These are phyloP conservation scores for Globisporangium abappressorium DNA, from an alignment of 352 stramenopile genomes.

Conservation along the genomic window DNA sequence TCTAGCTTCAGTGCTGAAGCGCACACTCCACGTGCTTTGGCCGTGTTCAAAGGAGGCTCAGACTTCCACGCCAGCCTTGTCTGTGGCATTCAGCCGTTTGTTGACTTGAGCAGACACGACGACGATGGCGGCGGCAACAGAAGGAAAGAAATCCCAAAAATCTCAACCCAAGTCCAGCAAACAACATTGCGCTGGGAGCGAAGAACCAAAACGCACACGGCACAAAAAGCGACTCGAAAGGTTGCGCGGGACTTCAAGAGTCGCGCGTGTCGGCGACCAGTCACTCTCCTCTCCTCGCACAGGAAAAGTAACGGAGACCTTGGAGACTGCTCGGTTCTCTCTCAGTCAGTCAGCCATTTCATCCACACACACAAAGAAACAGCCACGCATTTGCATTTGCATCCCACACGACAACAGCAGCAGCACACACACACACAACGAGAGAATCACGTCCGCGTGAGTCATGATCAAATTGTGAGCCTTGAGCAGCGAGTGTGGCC, in stretches of 20 bases:
- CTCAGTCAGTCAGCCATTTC: not conserved
- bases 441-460: not conserved
- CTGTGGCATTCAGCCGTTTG: not conserved
- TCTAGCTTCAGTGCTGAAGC: not conserved
- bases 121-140: not conserved
- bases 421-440: not conserved
- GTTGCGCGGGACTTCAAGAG: constrained; percentile 12
- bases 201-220: constrained; percentile 3
- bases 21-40: not conserved
- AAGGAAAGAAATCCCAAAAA: not conserved
- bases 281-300: not conserved
- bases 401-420: not conserved
- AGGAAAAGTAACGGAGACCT: not conserved
- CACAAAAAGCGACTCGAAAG: constrained; percentile 1
- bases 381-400: not conserved
- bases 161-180: not conserved
- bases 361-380: not conserved
- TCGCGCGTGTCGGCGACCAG: constrained; percentile 3
- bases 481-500: not conserved
- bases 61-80: not conserved
- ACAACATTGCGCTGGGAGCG: not conserved
- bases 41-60: not conserved
- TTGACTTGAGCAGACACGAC: constrained; percentile 4
- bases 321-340: not conserved
- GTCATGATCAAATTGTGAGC: not conserved